Evolutionary conservation across 2,329 filamentous ascomycete genomes (phyloP).

Genomic region (Colletotrichum sp.): DNA sequence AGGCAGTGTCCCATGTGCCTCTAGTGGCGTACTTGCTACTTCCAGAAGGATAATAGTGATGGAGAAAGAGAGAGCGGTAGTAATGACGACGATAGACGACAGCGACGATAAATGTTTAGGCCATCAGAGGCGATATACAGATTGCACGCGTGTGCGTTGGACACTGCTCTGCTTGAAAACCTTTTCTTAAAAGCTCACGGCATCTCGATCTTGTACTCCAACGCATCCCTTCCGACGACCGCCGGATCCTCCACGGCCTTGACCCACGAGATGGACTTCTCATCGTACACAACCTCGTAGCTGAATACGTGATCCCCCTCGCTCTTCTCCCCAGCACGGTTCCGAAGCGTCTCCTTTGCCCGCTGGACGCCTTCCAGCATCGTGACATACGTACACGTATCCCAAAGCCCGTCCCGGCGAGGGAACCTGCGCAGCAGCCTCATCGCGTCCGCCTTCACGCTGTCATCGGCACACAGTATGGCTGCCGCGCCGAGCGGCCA

Average conservation of each 20-base stretch:
- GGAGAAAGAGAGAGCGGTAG: neutral
- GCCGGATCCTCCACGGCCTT: neutral
- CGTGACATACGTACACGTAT: constrained; percentile 43
- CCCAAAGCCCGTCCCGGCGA: constrained; percentile 48
- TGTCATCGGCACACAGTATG: constrained; percentile 42
- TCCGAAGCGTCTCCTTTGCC: neutral
- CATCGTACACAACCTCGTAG: constrained; percentile 13
- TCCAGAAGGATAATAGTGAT: neutral
- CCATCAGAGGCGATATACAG: neutral
- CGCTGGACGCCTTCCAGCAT: constrained; percentile 26
- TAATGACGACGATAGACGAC: neutral
- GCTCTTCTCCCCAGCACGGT: neutral
- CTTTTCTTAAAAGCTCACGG: neutral
- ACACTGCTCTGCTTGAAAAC: neutral
- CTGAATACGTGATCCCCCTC: neutral
- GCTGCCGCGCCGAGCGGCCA: constrained; percentile 48
- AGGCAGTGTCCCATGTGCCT: neutral
- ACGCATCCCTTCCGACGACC: neutral
- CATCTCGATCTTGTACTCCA: constrained; percentile 9
- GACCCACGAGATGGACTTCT: constrained; percentile 9
- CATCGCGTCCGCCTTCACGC: constrained; percentile 43
- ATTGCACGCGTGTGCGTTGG: neutral
- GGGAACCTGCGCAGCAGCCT: constrained; percentile 44
- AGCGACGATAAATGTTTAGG: too few species aligned
- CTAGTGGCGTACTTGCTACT: neutral